Percentiles rank a stretch among this genome's conserved stretches.
phyloP scores from a whole-genome alignment of 2,329 filamentous ascomycete species.

The Cercospora brassicicola region DNA sequence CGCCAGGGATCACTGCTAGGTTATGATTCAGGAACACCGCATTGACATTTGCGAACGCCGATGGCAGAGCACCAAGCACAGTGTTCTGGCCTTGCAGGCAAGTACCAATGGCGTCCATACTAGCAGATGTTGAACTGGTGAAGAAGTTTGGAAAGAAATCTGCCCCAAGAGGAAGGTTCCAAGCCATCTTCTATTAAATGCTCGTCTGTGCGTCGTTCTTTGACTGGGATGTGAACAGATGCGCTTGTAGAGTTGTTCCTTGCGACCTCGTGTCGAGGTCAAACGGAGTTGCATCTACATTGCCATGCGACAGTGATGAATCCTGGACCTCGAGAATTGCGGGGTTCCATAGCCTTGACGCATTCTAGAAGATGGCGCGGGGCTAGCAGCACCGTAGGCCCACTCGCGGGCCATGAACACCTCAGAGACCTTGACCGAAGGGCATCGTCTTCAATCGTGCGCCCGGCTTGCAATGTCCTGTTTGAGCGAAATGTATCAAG shows the following conservation, averaged over 20 bases:
- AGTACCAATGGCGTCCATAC: conserved; percentile 15
- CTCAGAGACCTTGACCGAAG: neutral
- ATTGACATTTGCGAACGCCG: conserved; percentile 18
- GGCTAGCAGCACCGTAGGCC: neutral
- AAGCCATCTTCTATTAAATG: conserved; percentile 9
- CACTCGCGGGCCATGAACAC: neutral
- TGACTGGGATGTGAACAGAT: neutral
- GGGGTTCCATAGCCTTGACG: neutral
- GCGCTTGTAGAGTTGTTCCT: neutral
- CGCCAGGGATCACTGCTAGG: conserved; percentile 27
- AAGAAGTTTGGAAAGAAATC: conserved; percentile 19
- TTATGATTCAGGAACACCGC: conserved; percentile 25
- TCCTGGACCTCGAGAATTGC: neutral
- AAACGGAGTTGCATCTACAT: neutral
- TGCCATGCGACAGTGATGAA: neutral
- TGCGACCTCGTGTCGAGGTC: neutral
- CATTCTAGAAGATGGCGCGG: neutral
- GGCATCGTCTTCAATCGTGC: neutral
- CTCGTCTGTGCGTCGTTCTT: neutral
- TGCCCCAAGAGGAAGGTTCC: conserved; percentile 9
- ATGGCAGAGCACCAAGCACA: conserved; percentile 21
- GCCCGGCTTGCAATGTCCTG: neutral
- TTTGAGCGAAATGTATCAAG: neutral
- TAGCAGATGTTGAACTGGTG: neutral
- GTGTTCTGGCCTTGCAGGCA: conserved; percentile 16